Evolutionary conservation across 139 green algal genomes (phyloP), one percentile per base, ranked within the genome.

Genomic region (Desmodesmus armatus): DNA sequence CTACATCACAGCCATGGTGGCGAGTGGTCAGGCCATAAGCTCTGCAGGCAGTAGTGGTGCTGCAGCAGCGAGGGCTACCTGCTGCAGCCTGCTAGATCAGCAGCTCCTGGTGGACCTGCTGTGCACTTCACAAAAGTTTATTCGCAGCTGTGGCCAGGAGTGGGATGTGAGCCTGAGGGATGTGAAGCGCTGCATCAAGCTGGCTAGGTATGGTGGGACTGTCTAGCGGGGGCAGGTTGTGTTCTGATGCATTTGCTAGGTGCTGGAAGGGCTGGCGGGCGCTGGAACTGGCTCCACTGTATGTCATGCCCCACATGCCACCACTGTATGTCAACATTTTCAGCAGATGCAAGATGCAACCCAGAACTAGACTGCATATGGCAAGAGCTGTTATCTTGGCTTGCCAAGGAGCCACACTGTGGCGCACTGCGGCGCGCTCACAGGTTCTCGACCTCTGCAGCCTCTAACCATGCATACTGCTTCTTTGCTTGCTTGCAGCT

Each of bases 1-100:
- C 3, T 90, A 90, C 70, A 86, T 90, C 31, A 60, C 29, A 33
- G 79, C 65, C 53, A 90, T 90, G 76, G 66, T 83, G n/a, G 33
- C 77, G 3, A 33, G 67, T 21, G 29, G 67, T 31, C 39, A 47
- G 39, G 37, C n/a, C 62, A 41, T 17, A 11, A 71, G n/a, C 62
- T 7, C n/a, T 5, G 2, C n/a, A n/a, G n/a, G 39, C 67, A 75
- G 33, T 33, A 75, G 33, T 3, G 21, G 13, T 33, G 37, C 67
- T 51, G 67, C 67, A 75, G 67, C 39, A 75, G 67, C 73, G 21
- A 66, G 51, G 25, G 25, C 27, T 21, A 47, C 19, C 73, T 81
- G 44, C 29, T 65, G 73, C 29, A 60, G 55, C 40, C 41, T 43
- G 25, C n/a, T 85, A 7, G 41, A 43, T 29, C 35, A 51, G 9